Base-by-base conservation (phyloP, 805 yeast genomes). In the Candida khao-thaluensis region DNA sequence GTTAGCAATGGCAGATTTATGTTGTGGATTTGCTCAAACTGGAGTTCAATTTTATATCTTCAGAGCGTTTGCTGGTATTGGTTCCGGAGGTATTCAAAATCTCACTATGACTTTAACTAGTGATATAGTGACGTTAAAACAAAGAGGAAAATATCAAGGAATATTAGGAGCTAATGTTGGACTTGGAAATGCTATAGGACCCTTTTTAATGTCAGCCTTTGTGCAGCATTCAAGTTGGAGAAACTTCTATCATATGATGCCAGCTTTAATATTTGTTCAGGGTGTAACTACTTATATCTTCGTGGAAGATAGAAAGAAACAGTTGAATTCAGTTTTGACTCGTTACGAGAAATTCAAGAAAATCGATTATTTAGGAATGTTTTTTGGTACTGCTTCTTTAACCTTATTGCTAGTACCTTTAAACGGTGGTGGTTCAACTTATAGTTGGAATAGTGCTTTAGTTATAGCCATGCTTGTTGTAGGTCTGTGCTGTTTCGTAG, bases 351-450 rank as follows among this genome's bases (percentile, higher is more conserved):
- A 71, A 45, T 55, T 74, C 48, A 56, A 56, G 49, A 69, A 65
- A 24, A 70, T 78, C 30, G 87, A 81, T 54, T 74, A 70, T 45
- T 47, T 59, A 6, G 87, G 87, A 0, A 66, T 76, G 30, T 45
- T 73, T 20, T 57, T 74, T 10, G 59, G 76, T 24, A 62, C 80
- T 4, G 64, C 76, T 2, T 71, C 75, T 0, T 62, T 71, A 18
- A 72, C 77, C 0, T 54, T 79, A 3, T 49, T 80, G 11, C 62
- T 79, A 34, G 64, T 80, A n/a, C 81, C 82, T 2, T 53, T 79
- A 15, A 70, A 72, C 45, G 81, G 82, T 12, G 88, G 87, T 24
- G 87, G 87, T 2, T 61, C 74, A 7, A 61, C 72, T 8, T 79
- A 69, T 51, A 54, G 63, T 0, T 83, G 89, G 89, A 49, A 69